These are phyloP conservation scores for Botrytis medusae DNA, from an alignment of 2,329 filamentous ascomycete species.

Conservation along the genomic window DNA sequence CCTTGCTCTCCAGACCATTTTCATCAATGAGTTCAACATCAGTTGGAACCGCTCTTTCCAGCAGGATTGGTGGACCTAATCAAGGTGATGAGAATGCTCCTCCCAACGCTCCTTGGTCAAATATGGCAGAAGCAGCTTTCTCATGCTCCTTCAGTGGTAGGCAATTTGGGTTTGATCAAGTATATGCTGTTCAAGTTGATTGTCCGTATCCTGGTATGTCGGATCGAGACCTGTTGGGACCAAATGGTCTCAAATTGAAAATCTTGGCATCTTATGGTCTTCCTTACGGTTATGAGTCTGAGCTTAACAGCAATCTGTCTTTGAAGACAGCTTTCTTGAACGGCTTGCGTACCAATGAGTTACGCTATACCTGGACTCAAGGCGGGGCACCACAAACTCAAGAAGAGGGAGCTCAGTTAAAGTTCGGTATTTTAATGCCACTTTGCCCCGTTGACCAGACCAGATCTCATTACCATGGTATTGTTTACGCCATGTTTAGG, in stretches of 20 bases:
- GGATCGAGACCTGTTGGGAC: constrained; percentile 27
- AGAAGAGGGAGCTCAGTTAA: not conserved
- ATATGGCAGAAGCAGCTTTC: constrained; percentile 32
- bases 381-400: not conserved
- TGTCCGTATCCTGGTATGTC: constrained; percentile 27
- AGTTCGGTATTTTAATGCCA: constrained; percentile 5
- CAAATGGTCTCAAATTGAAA: constrained; percentile 30
- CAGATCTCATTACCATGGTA: constrained; percentile 3
- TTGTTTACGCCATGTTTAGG: constrained; percentile 10
- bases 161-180: constrained; percentile 37
- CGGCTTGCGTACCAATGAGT: not conserved
- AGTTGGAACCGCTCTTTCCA: not conserved
- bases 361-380: constrained; percentile 1
- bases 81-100: not conserved
- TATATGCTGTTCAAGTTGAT: constrained; percentile 33
- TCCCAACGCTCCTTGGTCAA: not conserved
- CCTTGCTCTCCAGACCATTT: not conserved
- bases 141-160: constrained; percentile 33
- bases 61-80: constrained; percentile 14
- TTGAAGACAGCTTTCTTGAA: constrained; percentile 5
- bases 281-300: constrained; percentile 7
- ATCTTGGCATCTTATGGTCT: constrained; percentile 37
- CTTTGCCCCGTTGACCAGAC: not conserved
- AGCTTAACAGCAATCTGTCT: not conserved
- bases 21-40: constrained; percentile 8